Evolutionary conservation across 441 rosid species (phyloP), one percentile per base, ranked within the genome.

Genomic region (Populus hybrid): DNA sequence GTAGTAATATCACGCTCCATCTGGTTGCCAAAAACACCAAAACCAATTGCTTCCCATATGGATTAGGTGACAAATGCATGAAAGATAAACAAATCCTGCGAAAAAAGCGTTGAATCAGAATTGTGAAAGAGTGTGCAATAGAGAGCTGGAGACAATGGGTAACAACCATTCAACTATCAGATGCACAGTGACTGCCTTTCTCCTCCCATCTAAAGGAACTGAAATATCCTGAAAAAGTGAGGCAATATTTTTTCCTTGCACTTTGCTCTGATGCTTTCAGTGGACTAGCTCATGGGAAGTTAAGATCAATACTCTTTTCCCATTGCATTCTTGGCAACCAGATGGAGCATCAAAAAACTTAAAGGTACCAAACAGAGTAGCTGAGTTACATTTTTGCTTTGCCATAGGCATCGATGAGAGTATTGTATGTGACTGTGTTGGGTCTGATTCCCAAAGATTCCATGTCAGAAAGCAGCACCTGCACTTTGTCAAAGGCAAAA

Each of bases 331-430:
- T 26, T n/a, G 30, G 85, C 67, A 79, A 80, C 61, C 76, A 81
- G 18, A 79, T 74, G 73, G 70, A 61, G 71, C 46, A 67, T 77
- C 40, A 59, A 34, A 70, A 78, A 81, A 57, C 30, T 42, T 40
- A 46, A 73, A 67, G 74, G 65, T 26, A 46, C 8, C 40, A 38
- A 63, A 68, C 28, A 11, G 54, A 40, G 40, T 23, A 10, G 14
- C 78, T 12, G 32, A 80, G 66, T 65, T 90, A 95, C 99, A 78
- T 92, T 91, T 90, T 93, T 71, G 95, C 92, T 82, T 92, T 92
- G 74, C 97, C 98, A 74, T 92, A 92, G 8, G 98, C 90, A 77
- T 93, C 97, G 34, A 95, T 89, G 84, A 93, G 93, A 68, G 90
- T 93, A 80, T 95, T 95, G 82, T 90, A 95, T 0, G 98, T 93